Percentiles rank a stretch among this genome's conserved stretches.
Evolutionary conservation across 2,329 filamentous ascomycete species (phyloP).

Genomic region (Orbilia brochopaga): DNA sequence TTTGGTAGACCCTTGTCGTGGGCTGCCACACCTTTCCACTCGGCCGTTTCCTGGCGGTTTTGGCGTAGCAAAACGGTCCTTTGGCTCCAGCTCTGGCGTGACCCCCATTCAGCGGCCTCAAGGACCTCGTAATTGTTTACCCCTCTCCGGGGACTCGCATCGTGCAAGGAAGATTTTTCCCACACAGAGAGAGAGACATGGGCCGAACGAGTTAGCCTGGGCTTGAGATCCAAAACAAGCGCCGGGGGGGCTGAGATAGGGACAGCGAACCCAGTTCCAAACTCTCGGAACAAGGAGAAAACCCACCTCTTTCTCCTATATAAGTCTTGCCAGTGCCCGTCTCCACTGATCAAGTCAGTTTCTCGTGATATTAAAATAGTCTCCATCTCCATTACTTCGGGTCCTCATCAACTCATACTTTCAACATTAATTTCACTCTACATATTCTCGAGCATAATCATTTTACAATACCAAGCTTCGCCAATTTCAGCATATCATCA

Average conservation of each 20-base stretch:
- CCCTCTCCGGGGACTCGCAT: constrained; percentile 33
- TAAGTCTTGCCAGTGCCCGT: constrained; percentile 33
- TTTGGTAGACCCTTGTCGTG: constrained; percentile 49
- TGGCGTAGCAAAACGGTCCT: constrained; percentile 42
- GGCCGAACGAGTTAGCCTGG: constrained; percentile 37
- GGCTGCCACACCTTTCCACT: constrained; percentile 47
- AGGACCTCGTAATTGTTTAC: constrained; percentile 18
- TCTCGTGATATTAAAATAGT: constrained; percentile 41
- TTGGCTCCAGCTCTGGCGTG: constrained; percentile 27
- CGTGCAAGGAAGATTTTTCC: constrained; percentile 40
- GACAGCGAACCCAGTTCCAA: constrained; percentile 44
- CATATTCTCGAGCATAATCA: constrained; percentile 2
- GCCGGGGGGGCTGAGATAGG: constrained; percentile 42
- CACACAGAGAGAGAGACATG: constrained; percentile 24
- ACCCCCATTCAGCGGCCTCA: constrained; percentile 40
- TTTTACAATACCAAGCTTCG: background rate
- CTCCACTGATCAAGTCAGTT: constrained; percentile 26
- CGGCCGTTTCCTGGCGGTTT: constrained; percentile 49
- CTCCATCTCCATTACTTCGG: constrained; percentile 34
- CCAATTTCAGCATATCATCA: background rate
- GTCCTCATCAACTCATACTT: constrained; percentile 14
- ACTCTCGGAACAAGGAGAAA: constrained; percentile 47
- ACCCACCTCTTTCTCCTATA: constrained; percentile 33
- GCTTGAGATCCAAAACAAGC: constrained; percentile 14
- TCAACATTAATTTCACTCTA: constrained; percentile 1